A percentile compares a stretch with the other conserved stretches of the same genome.
These are phyloP conservation scores for Aspergillus kassunensis DNA, from an alignment of 495 filamentous ascomycete genomes.

Conservation along the genomic window DNA sequence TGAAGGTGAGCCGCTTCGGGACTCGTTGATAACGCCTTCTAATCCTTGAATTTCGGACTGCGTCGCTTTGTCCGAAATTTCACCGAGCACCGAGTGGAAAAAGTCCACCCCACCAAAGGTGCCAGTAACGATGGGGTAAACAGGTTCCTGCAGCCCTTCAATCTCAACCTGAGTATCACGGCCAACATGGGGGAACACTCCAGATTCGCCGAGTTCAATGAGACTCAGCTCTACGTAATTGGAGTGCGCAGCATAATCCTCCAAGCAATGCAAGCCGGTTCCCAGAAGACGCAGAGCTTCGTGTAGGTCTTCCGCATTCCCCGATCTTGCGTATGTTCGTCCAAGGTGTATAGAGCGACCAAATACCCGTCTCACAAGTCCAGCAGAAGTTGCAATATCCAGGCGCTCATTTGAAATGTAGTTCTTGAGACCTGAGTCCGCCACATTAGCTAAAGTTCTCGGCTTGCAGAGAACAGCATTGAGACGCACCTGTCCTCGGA, in stretches of 20 bases:
- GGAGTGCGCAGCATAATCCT: slow-evolving; percentile 88
- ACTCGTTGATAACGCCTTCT: slow-evolving; percentile 66
- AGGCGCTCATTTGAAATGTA: slow-evolving; percentile 82
- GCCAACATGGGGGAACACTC: slow-evolving; percentile 83
- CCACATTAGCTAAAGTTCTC: background rate
- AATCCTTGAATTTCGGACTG: slow-evolving; percentile 83
- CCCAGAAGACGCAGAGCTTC: slow-evolving; percentile 82
- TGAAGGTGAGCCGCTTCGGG: slow-evolving; percentile 42
- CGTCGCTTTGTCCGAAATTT: slow-evolving; percentile 81
- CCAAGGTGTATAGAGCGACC: slow-evolving; percentile 67
- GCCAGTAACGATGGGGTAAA: slow-evolving; percentile 80
- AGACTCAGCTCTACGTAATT: slow-evolving; percentile 85
- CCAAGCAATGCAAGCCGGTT: slow-evolving; percentile 85
- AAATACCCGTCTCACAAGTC: slow-evolving; percentile 68
- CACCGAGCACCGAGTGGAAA: slow-evolving; percentile 83
- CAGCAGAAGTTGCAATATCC: slow-evolving; percentile 71
- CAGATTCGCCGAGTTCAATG: slow-evolving; percentile 74
- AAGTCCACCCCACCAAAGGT: slow-evolving; percentile 90
- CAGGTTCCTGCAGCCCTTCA: slow-evolving; percentile 53
- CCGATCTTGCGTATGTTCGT: slow-evolving; percentile 58
- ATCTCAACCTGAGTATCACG: slow-evolving; percentile 61
- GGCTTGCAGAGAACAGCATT: too few species aligned
- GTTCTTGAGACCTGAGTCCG: slow-evolving; percentile 65
- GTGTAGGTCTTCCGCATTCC: slow-evolving; percentile 69
- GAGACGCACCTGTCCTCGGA: slow-evolving; percentile 49